A percentile compares a stretch with the other conserved stretches of the same genome.
phyloP scores from a whole-genome alignment of 352 stramenopile species.

The Pythium dissotocum region DNA sequence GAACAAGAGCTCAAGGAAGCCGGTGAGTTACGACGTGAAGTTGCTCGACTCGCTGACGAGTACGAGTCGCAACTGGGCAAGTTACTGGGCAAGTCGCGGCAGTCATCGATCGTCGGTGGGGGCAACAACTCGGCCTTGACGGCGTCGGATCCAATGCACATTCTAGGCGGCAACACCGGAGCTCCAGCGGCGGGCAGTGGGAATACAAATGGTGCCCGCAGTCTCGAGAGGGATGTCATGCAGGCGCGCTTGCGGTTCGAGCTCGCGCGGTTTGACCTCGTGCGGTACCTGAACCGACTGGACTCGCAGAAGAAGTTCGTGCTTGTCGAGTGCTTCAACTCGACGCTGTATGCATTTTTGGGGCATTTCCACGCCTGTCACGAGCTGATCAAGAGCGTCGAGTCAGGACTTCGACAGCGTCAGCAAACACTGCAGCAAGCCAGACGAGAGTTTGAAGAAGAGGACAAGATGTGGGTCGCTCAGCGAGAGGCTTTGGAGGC shows the following conservation, averaged over 20 bases:
- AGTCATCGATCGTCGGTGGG: constrained; percentile 22
- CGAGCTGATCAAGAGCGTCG: constrained; percentile 77
- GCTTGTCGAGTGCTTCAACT: constrained; percentile 85
- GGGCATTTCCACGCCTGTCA: constrained; percentile 82
- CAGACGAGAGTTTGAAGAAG: constrained; percentile 65
- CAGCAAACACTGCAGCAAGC: constrained; percentile 72
- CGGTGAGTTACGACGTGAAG: constrained; percentile 67
- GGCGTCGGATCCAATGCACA: constrained; percentile 21
- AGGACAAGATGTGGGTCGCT: constrained; percentile 74
- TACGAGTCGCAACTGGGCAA: constrained; percentile 85
- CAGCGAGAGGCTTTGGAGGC: constrained; percentile 68
- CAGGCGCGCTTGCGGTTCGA: constrained; percentile 69
- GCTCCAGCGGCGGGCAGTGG: constrained; percentile 4
- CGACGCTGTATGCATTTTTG: constrained; percentile 77
- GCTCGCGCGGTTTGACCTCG: constrained; percentile 80
- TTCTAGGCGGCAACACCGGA: constrained; percentile 18
- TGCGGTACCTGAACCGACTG: constrained; percentile 81
- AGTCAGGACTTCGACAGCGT: constrained; percentile 61
- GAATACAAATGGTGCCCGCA: constrained; percentile 9
- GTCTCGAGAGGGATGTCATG: constrained; percentile 70
- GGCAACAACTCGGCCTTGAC: constrained; percentile 18
- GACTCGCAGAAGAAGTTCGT: constrained; percentile 87
- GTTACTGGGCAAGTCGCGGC: constrained; percentile 66
- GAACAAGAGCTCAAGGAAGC: constrained; percentile 80
- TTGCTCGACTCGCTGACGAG: constrained; percentile 66